Evolutionary conservation across 1,284 basidiomycete species (phyloP).

Genomic region (Tylopilus orsonianus): DNA sequence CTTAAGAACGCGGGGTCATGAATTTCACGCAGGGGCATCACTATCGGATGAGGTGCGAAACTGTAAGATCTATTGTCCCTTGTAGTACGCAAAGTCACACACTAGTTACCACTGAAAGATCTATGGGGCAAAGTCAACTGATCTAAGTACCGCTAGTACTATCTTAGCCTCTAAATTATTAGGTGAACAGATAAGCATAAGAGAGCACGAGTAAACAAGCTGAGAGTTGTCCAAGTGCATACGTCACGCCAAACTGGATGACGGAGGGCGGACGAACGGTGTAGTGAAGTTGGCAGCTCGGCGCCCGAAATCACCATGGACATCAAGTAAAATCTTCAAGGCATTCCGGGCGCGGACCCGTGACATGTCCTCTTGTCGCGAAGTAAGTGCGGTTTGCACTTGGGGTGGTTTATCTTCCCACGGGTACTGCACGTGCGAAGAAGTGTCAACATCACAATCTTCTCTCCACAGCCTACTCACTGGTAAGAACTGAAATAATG

Average conservation of each 20-base stretch:
- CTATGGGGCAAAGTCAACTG: not conserved
- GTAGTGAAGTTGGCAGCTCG: slow-evolving; percentile 40
- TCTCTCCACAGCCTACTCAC: slow-evolving; percentile 45
- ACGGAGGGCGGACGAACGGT: slow-evolving; percentile 38
- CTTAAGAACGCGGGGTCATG: slow-evolving; percentile 37
- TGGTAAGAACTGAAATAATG: slow-evolving; percentile 56
- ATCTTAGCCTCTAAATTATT: slow-evolving; percentile 18
- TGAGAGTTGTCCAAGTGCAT: not conserved
- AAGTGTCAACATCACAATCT: slow-evolving; percentile 5
- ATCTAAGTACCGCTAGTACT: slow-evolving; percentile 7
- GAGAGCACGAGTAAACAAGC: not conserved
- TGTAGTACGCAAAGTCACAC: slow-evolving; percentile 7
- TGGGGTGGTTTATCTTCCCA: slow-evolving; percentile 64
- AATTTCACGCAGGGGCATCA: slow-evolving; percentile 34
- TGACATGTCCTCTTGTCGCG: slow-evolving; percentile 79
- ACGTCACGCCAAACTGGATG: slow-evolving; percentile 32
- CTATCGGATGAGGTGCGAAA: too few species aligned
- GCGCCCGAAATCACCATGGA: slow-evolving; percentile 80
- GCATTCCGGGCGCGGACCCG: slow-evolving; percentile 90
- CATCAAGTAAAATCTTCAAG: slow-evolving; percentile 84
- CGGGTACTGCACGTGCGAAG: slow-evolving; percentile 59
- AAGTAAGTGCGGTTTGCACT: slow-evolving; percentile 70
- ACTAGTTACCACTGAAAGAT: slow-evolving; percentile 10
- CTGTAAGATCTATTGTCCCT: too few species aligned
- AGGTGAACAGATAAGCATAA: slow-evolving; percentile 20